phyloP scores from a whole-genome alignment of 2,329 filamentous ascomycete genomes.

The Exophiala sp. region DNA sequence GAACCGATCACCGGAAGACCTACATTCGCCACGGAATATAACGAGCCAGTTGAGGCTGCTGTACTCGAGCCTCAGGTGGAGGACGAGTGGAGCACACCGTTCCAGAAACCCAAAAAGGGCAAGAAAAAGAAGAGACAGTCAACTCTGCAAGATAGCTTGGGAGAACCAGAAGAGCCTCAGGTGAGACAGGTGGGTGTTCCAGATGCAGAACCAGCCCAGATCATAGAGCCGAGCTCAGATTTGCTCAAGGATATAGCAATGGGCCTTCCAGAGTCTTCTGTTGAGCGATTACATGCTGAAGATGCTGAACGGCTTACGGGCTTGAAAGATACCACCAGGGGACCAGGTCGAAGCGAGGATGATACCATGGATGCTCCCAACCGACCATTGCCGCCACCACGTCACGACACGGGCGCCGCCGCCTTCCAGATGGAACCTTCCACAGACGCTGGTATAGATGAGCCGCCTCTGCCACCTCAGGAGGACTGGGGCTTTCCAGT shows the following conservation, averaged over 20 bases:
- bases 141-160: neutral
- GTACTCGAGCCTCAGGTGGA: neutral
- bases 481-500: constrained; percentile 24
- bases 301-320: no score
- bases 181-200: no score
- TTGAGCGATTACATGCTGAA: no score
- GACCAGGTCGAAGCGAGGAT: neutral
- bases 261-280: no score
- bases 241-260: neutral
- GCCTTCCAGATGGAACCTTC: no score
- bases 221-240: neutral
- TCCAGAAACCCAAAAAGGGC: constrained; percentile 33
- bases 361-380: neutral
- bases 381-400: no score
- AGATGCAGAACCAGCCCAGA: no score
- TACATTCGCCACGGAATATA: neutral
- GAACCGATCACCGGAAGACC: constrained; percentile 6
- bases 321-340: neutral
- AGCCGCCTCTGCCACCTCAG: neutral
- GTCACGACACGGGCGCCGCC: no score
- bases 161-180: neutral
- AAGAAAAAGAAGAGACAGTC: constrained; percentile 15
- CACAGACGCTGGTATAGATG: neutral
- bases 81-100: constrained; percentile 21
- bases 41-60: neutral